Conservation (phyloP, 441 rosid genomes). For the Lepidium campestre region DNA sequence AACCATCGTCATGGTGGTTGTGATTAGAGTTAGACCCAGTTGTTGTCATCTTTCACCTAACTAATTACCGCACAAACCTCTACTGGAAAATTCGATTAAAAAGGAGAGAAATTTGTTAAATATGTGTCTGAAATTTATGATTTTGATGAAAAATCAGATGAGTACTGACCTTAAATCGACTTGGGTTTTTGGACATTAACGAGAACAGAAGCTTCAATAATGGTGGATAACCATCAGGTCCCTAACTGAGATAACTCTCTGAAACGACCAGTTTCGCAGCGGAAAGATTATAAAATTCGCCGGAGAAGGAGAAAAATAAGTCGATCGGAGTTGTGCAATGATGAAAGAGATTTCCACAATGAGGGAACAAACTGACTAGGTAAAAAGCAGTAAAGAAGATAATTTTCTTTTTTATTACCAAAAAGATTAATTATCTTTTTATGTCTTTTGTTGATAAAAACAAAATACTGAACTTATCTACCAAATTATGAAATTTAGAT, state of each 20-base stretch:
- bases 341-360: conserved; percentile 8
- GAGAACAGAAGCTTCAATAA: not conserved
- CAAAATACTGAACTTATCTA: not conserved
- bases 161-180: conserved; percentile 27
- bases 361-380: conserved; percentile 21
- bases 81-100: not conserved
- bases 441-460: not conserved
- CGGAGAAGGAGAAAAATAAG: not conserved
- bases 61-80: conserved; percentile 8
- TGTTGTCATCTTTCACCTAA: conserved; percentile 39
- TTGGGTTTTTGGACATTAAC: conserved; percentile 9
- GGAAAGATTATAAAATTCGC: not conserved
- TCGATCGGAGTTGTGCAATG: conserved; percentile 22
- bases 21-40: conserved; percentile 46
- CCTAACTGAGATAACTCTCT: not conserved
- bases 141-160: conserved; percentile 23
- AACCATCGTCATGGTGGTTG: conserved; percentile 47
- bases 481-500: no score
- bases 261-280: not conserved
- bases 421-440: not conserved
- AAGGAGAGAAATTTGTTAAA: not conserved
- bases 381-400: conserved; percentile 16
- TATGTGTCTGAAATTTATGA: not conserved
- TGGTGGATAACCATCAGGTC: conserved; percentile 1
- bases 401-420: not conserved